Conservation (phyloP, 1,284 basidiomycete genomes). For the Coniferiporia weirii region DNA sequence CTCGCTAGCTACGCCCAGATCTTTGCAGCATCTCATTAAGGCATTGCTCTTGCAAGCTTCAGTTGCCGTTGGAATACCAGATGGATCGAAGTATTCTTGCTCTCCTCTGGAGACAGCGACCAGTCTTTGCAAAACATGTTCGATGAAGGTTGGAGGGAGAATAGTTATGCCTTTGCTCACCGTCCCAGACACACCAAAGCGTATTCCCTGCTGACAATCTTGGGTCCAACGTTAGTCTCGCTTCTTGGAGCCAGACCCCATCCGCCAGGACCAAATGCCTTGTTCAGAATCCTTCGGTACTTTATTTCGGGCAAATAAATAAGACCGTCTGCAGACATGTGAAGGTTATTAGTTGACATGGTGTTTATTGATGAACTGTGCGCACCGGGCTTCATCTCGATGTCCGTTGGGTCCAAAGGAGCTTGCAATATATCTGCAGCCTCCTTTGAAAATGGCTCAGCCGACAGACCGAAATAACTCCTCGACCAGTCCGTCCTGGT, state of each 20-base stretch:
- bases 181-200: conserved; percentile 91
- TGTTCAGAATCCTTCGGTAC: conserved; percentile 92
- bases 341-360: not conserved
- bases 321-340: conserved; percentile 66
- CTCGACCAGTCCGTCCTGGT: conserved; percentile 76
- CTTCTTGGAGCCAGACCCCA: conserved; percentile 96
- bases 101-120: conserved; percentile 92
- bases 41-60: conserved; percentile 97
- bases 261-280: conserved; percentile 92
- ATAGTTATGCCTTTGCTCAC: conserved; percentile 36
- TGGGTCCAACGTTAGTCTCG: conserved; percentile 87
- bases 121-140: conserved; percentile 46
- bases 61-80: conserved; percentile 88
- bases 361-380: not conserved
- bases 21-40: conserved; percentile 97
- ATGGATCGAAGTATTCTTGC: conserved; percentile 94
- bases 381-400: conserved; percentile 91
- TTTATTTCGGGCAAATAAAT: conserved; percentile 98
- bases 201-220: conserved; percentile 90
- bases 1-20: conserved; percentile 93
- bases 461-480: conserved; percentile 80
- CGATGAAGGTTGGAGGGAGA: not conserved
- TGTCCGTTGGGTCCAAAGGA: conserved; percentile 72
- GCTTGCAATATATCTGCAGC: conserved; percentile 69
- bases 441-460: conserved; percentile 75